phyloP scores from a whole-genome alignment of 345 rosid species.

The Citrus hindsii region DNA sequence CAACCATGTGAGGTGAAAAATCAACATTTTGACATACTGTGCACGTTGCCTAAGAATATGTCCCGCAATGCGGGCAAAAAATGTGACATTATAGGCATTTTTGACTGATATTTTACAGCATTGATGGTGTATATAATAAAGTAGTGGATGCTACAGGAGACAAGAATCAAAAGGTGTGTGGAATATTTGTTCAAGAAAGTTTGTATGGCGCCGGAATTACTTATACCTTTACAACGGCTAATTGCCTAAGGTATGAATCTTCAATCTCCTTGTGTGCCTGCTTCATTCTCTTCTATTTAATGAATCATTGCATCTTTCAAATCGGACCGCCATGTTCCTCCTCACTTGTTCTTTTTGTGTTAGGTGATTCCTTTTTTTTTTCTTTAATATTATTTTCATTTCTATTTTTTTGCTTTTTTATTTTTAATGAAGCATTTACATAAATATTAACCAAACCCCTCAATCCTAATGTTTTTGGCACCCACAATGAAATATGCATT shows the following conservation, averaged over 20 bases:
- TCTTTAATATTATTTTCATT: too few species aligned
- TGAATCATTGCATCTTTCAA: neutral
- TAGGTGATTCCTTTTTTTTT: neutral
- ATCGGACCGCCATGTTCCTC: neutral
- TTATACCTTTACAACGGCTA: constrained; percentile 43
- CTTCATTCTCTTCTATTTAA: neutral
- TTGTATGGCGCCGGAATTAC: constrained; percentile 43
- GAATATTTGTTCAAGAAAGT: constrained; percentile 33
- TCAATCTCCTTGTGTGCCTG: neutral
- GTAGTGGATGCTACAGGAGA: constrained; percentile 29
- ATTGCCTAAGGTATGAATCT: constrained; percentile 42
- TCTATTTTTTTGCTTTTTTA: too few species aligned
- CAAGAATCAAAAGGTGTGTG: constrained; percentile 28
- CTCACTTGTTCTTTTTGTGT: neutral
- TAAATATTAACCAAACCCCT: neutral
- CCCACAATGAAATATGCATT: neutral
- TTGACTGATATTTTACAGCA: neutral
- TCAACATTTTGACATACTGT: neutral
- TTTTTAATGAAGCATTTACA: neutral
- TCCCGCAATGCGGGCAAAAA: neutral
- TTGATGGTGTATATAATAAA: neutral
- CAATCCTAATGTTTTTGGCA: neutral
- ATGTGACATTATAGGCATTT: neutral
- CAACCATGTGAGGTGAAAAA: neutral
- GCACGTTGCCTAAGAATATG: neutral